phyloP scores from a whole-genome alignment of 2,329 filamentous ascomycete genomes.

The Epichloe festucae region DNA sequence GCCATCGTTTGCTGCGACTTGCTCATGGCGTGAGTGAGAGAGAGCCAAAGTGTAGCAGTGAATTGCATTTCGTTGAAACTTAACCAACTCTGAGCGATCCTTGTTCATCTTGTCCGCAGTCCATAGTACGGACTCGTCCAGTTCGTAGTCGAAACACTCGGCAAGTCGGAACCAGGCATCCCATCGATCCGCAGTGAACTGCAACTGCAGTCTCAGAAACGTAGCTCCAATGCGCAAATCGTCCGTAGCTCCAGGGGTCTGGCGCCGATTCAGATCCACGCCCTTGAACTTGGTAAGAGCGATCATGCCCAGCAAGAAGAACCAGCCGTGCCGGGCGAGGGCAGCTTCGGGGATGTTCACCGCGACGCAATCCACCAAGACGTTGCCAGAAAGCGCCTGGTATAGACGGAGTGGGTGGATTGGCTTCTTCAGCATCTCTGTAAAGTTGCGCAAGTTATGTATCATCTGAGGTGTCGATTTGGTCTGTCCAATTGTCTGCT shows the following conservation, averaged over 20 bases:
- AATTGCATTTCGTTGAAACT: slow-evolving; percentile 66
- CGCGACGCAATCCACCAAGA: slow-evolving; percentile 58
- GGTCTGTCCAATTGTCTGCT: slow-evolving; percentile 67
- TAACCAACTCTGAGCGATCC: slow-evolving; percentile 59
- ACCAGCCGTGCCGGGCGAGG: slow-evolving; percentile 77
- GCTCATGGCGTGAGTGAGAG: slow-evolving; percentile 37
- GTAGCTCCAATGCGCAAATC: slow-evolving; percentile 72
- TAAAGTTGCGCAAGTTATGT: slow-evolving; percentile 78
- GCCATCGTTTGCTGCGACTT: slow-evolving; percentile 31
- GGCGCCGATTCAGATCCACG: slow-evolving; percentile 57
- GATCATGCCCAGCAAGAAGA: slow-evolving; percentile 80
- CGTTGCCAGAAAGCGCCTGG: slow-evolving; percentile 65
- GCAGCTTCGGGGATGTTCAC: slow-evolving; percentile 57
- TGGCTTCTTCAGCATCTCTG: slow-evolving; percentile 66
- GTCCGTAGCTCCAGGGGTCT: slow-evolving; percentile 67
- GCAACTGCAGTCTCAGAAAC: slow-evolving; percentile 69
- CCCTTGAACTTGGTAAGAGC: slow-evolving; percentile 72
- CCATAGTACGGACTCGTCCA: slow-evolving; percentile 82
- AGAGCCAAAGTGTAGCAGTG: slow-evolving; percentile 60
- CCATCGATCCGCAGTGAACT: slow-evolving; percentile 73
- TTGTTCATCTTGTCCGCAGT: slow-evolving; percentile 86
- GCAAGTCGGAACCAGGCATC: slow-evolving; percentile 83
- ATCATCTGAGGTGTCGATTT: slow-evolving; percentile 69
- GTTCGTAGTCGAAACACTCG: slow-evolving; percentile 75
- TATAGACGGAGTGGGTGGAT: slow-evolving; percentile 74